Evolutionary conservation across 2,329 filamentous ascomycete species (phyloP).

Genomic region (Aspergillus sp.): DNA sequence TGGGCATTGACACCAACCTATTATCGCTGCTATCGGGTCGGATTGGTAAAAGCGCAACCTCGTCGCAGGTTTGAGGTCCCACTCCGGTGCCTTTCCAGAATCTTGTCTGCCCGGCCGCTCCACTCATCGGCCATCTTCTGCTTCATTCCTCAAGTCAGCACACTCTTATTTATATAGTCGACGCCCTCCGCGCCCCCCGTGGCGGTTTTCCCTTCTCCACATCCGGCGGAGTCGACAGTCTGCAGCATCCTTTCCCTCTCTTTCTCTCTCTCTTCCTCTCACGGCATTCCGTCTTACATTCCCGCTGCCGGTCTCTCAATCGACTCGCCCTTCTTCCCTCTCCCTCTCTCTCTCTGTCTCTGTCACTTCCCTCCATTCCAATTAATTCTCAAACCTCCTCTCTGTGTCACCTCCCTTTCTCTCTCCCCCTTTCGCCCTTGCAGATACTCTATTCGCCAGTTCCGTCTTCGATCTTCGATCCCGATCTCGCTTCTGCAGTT

Average conservation of each 20-base stretch:
- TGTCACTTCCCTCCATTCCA: neutral
- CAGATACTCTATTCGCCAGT: neutral
- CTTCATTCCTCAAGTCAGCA: neutral
- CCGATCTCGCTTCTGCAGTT: neutral
- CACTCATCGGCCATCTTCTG: neutral
- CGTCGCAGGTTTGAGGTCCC: conserved; percentile 5
- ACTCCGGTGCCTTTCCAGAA: conserved; percentile 16
- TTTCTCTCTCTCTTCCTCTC: conserved; percentile 7
- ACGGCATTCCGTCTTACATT: conserved; percentile 5
- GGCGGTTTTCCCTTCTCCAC: conserved; percentile 28
- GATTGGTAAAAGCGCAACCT: conserved; percentile 14
- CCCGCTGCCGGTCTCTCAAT: neutral
- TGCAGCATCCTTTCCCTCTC: conserved; percentile 11
- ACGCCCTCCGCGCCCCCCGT: conserved; percentile 19
- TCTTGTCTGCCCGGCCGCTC: conserved; percentile 9
- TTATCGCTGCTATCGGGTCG: conserved; percentile 5
- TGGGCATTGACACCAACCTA: neutral
- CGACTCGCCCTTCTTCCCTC: neutral
- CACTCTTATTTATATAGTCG: conserved; percentile 21
- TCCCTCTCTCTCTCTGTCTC: neutral
- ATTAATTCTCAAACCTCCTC: too few species aligned
- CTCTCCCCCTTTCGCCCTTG: neutral
- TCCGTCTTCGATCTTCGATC: neutral
- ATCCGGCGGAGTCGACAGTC: conserved; percentile 24
- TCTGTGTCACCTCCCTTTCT: too few species aligned